phyloP scores from a whole-genome alignment of 2,329 filamentous ascomycete genomes.

The Talaromyces rugulosus region DNA sequence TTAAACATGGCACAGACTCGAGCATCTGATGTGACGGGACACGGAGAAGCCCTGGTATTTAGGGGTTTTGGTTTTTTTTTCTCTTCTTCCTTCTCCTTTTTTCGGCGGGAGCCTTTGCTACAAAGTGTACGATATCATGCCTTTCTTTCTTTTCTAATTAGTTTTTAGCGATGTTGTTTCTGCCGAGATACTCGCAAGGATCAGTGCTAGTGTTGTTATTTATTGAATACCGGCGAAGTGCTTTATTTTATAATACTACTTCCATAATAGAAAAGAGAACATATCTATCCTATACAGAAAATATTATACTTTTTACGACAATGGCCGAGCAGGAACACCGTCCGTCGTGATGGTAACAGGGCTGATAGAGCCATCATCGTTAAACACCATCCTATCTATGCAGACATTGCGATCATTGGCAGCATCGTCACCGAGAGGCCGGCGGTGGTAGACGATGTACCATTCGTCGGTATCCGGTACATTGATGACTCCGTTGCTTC shows the following conservation, averaged over 20 bases:
- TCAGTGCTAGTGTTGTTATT: too few species aligned
- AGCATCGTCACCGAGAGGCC: slow-evolving; percentile 41
- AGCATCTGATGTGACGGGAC: neutral
- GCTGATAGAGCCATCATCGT: slow-evolving; percentile 39
- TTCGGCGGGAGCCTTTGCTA: too few species aligned
- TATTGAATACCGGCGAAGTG: neutral
- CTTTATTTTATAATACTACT: neutral
- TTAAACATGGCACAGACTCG: neutral
- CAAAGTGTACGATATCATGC: too few species aligned
- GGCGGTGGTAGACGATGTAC: slow-evolving; percentile 47
- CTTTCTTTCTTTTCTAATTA: too few species aligned
- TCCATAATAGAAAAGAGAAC: neutral
- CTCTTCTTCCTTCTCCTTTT: too few species aligned
- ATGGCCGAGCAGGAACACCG: slow-evolving; percentile 17
- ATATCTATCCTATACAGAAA: neutral
- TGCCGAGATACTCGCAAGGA: too few species aligned
- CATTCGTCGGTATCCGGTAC: slow-evolving; percentile 35
- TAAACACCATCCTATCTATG: slow-evolving; percentile 49
- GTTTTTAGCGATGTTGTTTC: too few species aligned
- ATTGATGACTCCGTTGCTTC: slow-evolving; percentile 41
- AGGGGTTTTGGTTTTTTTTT: too few species aligned
- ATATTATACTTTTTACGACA: neutral
- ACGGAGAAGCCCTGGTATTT: neutral
- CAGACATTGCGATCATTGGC: slow-evolving; percentile 46
- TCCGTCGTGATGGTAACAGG: slow-evolving; percentile 37